Evolutionary conservation across 2,329 filamentous ascomycete species (phyloP).

Genomic region (Aspergillaceae sp.): DNA sequence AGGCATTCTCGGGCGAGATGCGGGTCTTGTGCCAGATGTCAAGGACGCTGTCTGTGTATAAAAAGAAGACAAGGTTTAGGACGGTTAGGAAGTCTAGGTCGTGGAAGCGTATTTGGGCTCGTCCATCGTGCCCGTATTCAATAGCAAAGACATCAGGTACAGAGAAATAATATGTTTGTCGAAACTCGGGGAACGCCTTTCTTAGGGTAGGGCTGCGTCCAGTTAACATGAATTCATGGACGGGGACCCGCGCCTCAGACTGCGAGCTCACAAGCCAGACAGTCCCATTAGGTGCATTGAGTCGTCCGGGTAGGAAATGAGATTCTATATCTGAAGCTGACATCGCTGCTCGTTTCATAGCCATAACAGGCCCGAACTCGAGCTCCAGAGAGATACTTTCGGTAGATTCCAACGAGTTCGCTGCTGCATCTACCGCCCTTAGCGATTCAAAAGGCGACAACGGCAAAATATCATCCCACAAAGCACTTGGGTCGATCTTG

Average conservation of each 20-base stretch:
- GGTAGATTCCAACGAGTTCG: conserved; percentile 29
- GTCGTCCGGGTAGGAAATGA: conserved; percentile 22
- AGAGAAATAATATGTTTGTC: conserved; percentile 46
- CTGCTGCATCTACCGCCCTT: conserved; percentile 34
- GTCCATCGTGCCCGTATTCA: conserved; percentile 43
- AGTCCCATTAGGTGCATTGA: conserved; percentile 20
- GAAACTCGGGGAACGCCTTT: conserved; percentile 51
- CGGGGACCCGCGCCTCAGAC: conserved; percentile 65
- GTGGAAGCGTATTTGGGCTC: conserved; percentile 55
- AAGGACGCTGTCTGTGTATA: conserved; percentile 70
- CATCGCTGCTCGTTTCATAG: conserved; percentile 36
- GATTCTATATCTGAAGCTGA: conserved; percentile 39
- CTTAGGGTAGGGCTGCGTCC: conserved; percentile 65
- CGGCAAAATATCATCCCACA: conserved; percentile 66
- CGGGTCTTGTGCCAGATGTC: conserved; percentile 79
- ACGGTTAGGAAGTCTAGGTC: conserved; percentile 69
- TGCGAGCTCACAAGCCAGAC: conserved; percentile 46
- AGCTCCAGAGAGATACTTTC: conserved; percentile 22
- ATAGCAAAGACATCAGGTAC: conserved; percentile 55
- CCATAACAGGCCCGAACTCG: conserved; percentile 12
- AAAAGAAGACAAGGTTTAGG: conserved; percentile 68
- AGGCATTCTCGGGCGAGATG: conserved; percentile 56
- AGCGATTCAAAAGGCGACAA: conserved; percentile 62
- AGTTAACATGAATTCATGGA: conserved; percentile 72
- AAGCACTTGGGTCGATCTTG: conserved; percentile 52